Percentiles rank a stretch among this genome's conserved stretches.
Conservation (phyloP, 2,329 filamentous ascomycete genomes). For the Cryphonectria parasitica region DNA sequence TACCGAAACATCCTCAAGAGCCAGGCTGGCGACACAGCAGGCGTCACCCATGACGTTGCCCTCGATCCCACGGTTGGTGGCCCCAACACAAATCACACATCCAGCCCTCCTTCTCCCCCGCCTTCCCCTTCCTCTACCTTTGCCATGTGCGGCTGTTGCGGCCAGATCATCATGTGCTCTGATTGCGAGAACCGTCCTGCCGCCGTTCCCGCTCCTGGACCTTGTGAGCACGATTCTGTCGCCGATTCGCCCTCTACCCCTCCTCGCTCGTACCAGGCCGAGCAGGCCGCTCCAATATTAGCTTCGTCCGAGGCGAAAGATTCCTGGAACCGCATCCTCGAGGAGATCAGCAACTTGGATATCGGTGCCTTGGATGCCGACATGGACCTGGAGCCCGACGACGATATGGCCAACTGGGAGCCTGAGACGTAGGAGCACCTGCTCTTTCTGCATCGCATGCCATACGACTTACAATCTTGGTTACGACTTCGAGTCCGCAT, state of each 20-base stretch:
- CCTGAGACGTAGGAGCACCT: slow-evolving; percentile 22
- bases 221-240: slow-evolving; percentile 27
- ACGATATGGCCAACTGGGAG: slow-evolving; percentile 30
- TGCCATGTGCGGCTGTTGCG: slow-evolving; percentile 52
- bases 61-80: slow-evolving; percentile 97
- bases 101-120: slow-evolving; percentile 18
- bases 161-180: slow-evolving; percentile 47
- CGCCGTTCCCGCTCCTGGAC: slow-evolving; percentile 21
- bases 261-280: slow-evolving; percentile 25
- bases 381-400: slow-evolving; percentile 25
- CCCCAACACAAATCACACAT: slow-evolving; percentile 32
- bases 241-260: slow-evolving; percentile 20
- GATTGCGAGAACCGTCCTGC: slow-evolving; percentile 40
- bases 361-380: slow-evolving; percentile 28
- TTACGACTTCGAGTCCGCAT: not conserved
- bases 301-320: slow-evolving; percentile 20
- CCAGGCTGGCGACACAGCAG: slow-evolving; percentile 90
- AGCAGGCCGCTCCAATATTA: slow-evolving; percentile 21
- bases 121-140: slow-evolving; percentile 30
- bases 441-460: not conserved
- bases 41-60: slow-evolving; percentile 95
- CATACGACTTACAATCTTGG: not conserved
- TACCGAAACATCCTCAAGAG: slow-evolving; percentile 94
- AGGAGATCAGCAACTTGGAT: slow-evolving; percentile 24
- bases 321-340: slow-evolving; percentile 37